Percentiles rank a stretch among this genome's conserved stretches.
phyloP scores from a whole-genome alignment of 129 eudicot genomes.

The Arctium lappa region DNA sequence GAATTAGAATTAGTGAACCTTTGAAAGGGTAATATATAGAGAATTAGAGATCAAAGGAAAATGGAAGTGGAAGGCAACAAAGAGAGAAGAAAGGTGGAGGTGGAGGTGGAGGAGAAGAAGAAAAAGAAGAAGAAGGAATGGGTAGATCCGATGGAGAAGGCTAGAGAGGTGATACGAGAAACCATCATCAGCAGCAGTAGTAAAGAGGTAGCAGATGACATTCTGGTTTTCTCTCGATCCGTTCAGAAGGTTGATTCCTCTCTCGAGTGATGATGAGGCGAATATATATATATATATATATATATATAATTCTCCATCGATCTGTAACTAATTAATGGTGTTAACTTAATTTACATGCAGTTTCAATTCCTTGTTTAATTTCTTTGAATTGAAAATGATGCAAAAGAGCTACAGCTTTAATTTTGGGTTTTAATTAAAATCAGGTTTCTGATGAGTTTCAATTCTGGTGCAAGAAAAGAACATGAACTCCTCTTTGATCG shows the following conservation, averaged over 20 bases:
- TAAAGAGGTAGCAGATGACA: constrained; percentile 8
- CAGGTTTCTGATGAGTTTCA: too few relatives aligned
- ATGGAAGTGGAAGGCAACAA: constrained; percentile 12
- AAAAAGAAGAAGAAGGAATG: background rate
- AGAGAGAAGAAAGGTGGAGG: constrained; percentile 12
- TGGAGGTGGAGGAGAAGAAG: background rate
- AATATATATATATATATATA: too few relatives aligned
- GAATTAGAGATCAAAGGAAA: too few relatives aligned
- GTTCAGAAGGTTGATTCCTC: constrained; percentile 27
- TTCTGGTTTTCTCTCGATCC: constrained; percentile 19
- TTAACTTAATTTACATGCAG: background rate
- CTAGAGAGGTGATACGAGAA: constrained; percentile 20
- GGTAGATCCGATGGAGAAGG: constrained; percentile 10
- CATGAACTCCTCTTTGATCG: too few relatives aligned
- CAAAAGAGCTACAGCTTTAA: too few relatives aligned
- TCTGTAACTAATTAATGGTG: background rate
- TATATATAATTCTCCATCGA: too few relatives aligned
- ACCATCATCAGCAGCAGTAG: background rate
- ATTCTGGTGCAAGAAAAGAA: too few relatives aligned
- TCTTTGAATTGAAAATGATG: too few relatives aligned
- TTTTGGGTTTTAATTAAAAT: too few relatives aligned
- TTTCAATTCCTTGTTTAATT: too few relatives aligned
- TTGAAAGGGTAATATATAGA: background rate
- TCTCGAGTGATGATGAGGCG: background rate
- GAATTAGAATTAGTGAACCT: too few relatives aligned